Evolutionary conservation across 805 yeast species (phyloP), one percentile per base, ranked within the genome.

Genomic region (Nakazawaea pomicola): DNA sequence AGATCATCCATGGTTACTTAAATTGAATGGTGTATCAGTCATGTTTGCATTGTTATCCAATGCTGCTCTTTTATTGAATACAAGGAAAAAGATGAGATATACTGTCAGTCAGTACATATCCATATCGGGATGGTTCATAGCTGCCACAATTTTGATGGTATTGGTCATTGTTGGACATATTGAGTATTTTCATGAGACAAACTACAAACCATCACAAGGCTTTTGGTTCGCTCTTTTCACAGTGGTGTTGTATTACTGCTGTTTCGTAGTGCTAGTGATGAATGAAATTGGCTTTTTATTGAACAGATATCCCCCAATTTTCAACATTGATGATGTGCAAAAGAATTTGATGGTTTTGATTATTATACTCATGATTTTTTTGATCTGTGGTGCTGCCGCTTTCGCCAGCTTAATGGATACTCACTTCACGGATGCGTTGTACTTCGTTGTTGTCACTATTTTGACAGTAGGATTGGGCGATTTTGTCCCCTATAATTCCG

Each of bases 401-500:
- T 78, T 78, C 49, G 64, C 75, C 1, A 51, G 60, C 4, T 42
- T 79, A 34, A 48, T 78, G 29, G 56, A 65, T 31, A 52, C 77
- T 8, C 64, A 70, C 1, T 84, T 72, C 54, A 88, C 89, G 0
- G 68, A 78, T n/a, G 78, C 85, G 0, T 55, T 86, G 34, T 88
- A 85, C 55, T 86, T 73, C 56, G 78, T 88, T 50, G 73, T 76
- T 9, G 88, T 84, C 1, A 79, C 95, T 0, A 63, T 83, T 29
- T 64, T 85, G 36, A 89, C 96, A 1, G 73, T 89, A 21, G 96
- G 96, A 0, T 65, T 81, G 14, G 96, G 96, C 29, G 93, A 84
- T 50, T 67, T 82, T 25, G 64, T 70, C 0, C 90, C 95, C 0
- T 28, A 43, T 0, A 58, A 71, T 1, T 61, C 68, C 2, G 76